Percentiles rank a stretch among this genome's conserved stretches.
phyloP scores from a whole-genome alignment of 148 eudicot species.

The Rhododendron henanense region DNA sequence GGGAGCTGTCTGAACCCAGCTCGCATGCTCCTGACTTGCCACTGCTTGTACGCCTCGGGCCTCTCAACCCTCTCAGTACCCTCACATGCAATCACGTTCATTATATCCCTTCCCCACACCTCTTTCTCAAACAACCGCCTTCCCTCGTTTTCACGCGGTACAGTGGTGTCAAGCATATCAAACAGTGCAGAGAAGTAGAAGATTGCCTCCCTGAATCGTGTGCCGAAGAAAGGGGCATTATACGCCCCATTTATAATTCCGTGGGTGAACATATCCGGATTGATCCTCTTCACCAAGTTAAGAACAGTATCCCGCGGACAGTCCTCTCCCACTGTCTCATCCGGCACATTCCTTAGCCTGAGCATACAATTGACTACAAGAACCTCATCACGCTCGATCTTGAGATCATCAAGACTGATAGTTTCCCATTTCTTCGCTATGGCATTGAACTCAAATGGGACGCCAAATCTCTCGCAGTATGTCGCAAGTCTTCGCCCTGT shows the following conservation, averaged over 20 bases:
- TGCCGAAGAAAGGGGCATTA: constrained; percentile 33
- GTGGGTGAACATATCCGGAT: constrained; percentile 35
- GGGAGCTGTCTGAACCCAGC: constrained; percentile 45
- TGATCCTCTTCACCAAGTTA: constrained; percentile 32
- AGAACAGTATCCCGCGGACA: constrained; percentile 40
- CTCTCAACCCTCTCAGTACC: constrained; percentile 54
- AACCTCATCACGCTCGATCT: constrained; percentile 23
- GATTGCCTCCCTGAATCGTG: constrained; percentile 39
- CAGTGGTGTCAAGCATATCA: constrained; percentile 38
- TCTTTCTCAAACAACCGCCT: constrained; percentile 33
- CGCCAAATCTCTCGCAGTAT: constrained; percentile 42
- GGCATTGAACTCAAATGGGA: constrained; percentile 48
- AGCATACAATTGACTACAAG: constrained; percentile 35
- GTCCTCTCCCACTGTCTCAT: constrained; percentile 11
- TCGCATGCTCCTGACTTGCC: constrained; percentile 44
- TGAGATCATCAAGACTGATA: constrained; percentile 33
- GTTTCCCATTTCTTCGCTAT: constrained; percentile 50
- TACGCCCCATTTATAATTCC: constrained; percentile 33
- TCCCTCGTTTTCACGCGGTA: constrained; percentile 18
- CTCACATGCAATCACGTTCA: constrained; percentile 63
- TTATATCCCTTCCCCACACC: constrained; percentile 31
- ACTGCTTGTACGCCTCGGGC: constrained; percentile 64
- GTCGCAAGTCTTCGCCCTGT: constrained; percentile 46
- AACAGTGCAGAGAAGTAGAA: constrained; percentile 30
- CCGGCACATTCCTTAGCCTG: constrained; percentile 28